phyloP scores from a whole-genome alignment of 805 yeast species.

The Cyberlindnera galapagoensis region DNA sequence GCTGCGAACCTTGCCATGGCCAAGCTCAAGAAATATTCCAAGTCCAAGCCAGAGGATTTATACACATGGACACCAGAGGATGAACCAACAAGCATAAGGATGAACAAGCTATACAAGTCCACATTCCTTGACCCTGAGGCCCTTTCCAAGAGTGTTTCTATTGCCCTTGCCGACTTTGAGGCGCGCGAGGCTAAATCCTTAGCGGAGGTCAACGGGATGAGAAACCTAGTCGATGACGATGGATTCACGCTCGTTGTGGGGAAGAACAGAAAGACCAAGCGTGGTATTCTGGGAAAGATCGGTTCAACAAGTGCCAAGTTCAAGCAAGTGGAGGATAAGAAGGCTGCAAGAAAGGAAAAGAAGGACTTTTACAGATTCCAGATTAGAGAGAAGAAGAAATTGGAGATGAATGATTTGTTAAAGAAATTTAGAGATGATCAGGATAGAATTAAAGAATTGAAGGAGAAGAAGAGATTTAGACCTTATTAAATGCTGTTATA shows the following conservation, averaged over 20 bases:
- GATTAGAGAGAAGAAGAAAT: constrained; percentile 87
- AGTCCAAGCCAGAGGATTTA: constrained; percentile 33
- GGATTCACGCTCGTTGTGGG: constrained; percentile 92
- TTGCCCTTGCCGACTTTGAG: constrained; percentile 61
- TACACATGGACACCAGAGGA: constrained; percentile 26
- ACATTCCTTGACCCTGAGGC: constrained; percentile 41
- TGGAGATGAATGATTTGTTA: constrained; percentile 83
- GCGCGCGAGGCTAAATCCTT: constrained; percentile 57
- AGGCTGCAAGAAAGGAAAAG: constrained; percentile 68
- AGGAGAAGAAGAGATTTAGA: constrained; percentile 73
- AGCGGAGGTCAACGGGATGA: constrained; percentile 48
- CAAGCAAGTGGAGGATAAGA: constrained; percentile 29
- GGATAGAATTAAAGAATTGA: constrained; percentile 72
- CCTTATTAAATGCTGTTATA: constrained; percentile 64
- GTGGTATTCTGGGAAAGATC: constrained; percentile 58
- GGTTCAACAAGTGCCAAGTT: constrained; percentile 32
- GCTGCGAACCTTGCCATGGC: constrained; percentile 58
- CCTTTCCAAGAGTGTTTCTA: constrained; percentile 47
- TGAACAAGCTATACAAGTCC: constrained; percentile 32
- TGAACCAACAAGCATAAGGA: constrained; percentile 33
- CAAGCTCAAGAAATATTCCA: constrained; percentile 47
- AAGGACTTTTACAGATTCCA: constrained; percentile 94
- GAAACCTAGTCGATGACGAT: constrained; percentile 76
- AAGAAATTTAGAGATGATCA: constrained; percentile 86
- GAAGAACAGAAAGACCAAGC: constrained; percentile 73